Base-by-base conservation (phyloP, 2,329 filamentous ascomycete genomes). In the Ampelomyces quisqualis region DNA sequence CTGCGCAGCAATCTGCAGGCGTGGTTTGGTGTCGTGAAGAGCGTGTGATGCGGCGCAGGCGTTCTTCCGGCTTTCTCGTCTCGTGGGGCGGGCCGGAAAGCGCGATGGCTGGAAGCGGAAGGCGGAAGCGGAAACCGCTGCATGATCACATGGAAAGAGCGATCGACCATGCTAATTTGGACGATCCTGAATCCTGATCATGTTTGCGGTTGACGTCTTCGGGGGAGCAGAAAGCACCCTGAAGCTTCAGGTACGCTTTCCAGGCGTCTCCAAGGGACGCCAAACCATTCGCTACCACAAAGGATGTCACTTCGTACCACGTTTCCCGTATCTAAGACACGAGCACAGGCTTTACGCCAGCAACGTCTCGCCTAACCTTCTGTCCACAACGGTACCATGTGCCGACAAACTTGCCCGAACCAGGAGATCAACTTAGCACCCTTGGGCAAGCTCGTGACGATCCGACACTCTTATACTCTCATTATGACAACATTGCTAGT, bases 71-170 rank as follows among this genome's bases (percentile, higher is more conserved):
- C 26, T n/a, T n/a, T n/a, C n/a, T 29, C 18, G 11, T 30, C 19
- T 21, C 30, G 38, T 40, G 38, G 38, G 38, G 38, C 30, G 23
- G 32, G 30, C 24, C 30, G 30, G n/a, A 27, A 40, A 40, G 32
- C 15, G 22, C 22, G 31, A 34, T 27, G 38, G 38, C 38, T 40
- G 32, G 32, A 40, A 30, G 24, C 38, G 38, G 38, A 29, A 40
- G 38, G 38, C 31, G 38, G 21, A 40, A 30, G 38, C 38, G 38
- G 27, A 38, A 38, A 26, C 18, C 35, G 24, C 32, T n/a, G 31
- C 38, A 22, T 33, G 19, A 14, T 40, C 38, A 40, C 38, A 40
- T 40, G 31, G 26, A 19, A 17, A 17, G 10, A 5, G 30, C 30
- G 30, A 21, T 10, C 22, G 13, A 22, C 13, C 22, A 17, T 8